Evolutionary conservation across 768 basidiomycete species (phyloP), one percentile per base, ranked within the genome.

Genomic region (Steccherinum ochraceum): DNA sequence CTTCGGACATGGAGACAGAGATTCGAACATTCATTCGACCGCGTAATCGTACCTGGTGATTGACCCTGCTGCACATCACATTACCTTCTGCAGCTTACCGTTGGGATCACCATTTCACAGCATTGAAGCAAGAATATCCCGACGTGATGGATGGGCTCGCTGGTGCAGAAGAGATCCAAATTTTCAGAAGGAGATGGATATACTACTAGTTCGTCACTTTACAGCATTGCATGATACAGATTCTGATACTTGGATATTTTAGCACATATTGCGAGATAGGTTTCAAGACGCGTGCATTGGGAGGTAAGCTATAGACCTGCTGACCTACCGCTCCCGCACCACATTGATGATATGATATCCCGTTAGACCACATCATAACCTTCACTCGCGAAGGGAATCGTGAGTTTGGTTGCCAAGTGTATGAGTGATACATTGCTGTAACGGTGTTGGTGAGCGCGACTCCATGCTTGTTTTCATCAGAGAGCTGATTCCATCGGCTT

Each of bases 201-300:
- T 77, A 77, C 61, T 76, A 79, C 57, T 76, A 72, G 77, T 78
- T 50, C 46, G 13, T 24, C 44, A n/a, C 5, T 7, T 3, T 23
- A 19, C 42, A 43, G 0, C 12, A 25, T 11, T 27, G 21, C 19
- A 39, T n/a, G n/a, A n/a, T n/a, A n/a, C n/a, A 48, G 16, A 44
- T 26, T 48, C 40, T 45, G 16, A 2, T 45, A 4, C 4, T 35
- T 40, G n/a, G 39, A 44, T 2, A 18, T 25, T 45, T 11, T 55
- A 83, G 81, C 63, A 78, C 76, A 58, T 87, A 87, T 59, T 86
- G 82, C 57, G 84, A 87, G 68, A 77, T 80, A n/a, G 85, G 85
- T 2, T 87, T 87, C 61, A 75, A 81, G 7, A 80, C 80, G 26
- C 71, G 85, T 18, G 76, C 77, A 3, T 63, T 86, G 3, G 85